Percentiles rank a stretch among this genome's conserved stretches.
Evolutionary conservation across 768 basidiomycete species (phyloP).

Genomic region (Lyophyllum atratum): DNA sequence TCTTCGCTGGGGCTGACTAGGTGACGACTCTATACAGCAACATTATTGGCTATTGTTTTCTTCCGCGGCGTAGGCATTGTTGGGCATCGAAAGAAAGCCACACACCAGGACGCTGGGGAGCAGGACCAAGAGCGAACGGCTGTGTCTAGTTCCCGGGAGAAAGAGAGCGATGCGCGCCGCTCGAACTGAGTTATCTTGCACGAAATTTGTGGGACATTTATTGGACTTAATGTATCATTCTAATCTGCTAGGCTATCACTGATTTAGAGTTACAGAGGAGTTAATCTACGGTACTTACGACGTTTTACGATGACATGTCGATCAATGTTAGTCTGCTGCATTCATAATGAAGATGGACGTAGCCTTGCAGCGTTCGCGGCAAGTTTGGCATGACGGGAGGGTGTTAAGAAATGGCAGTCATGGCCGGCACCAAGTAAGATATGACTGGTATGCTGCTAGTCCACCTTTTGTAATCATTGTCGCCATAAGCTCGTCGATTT

Average conservation of each 20-base stretch:
- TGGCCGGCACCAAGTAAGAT: too few species aligned
- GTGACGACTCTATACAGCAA: conserved; percentile 7
- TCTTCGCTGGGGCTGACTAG: background rate
- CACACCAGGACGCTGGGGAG: background rate
- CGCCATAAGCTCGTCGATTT: too few species aligned
- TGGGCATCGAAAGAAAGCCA: conserved; percentile 14
- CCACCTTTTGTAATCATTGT: too few species aligned
- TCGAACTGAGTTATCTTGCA: background rate
- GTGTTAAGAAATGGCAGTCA: too few species aligned
- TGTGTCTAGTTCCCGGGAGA: background rate
- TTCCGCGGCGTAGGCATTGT: conserved; percentile 22
- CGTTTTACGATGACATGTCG: background rate
- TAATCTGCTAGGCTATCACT: background rate
- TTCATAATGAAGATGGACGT: background rate
- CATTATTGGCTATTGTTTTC: conserved; percentile 15
- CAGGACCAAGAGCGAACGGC: background rate
- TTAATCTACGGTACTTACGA: background rate
- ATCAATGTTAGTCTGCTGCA: background rate
- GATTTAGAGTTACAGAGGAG: background rate
- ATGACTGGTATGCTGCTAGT: too few species aligned
- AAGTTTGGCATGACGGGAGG: too few species aligned
- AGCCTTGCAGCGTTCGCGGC: too few species aligned
- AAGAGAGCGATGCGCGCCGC: background rate
- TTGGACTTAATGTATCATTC: background rate
- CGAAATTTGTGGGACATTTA: background rate